phyloP scores from a whole-genome alignment of 192 early-diverging fungal species.

The Entomortierella chlamydospora region DNA sequence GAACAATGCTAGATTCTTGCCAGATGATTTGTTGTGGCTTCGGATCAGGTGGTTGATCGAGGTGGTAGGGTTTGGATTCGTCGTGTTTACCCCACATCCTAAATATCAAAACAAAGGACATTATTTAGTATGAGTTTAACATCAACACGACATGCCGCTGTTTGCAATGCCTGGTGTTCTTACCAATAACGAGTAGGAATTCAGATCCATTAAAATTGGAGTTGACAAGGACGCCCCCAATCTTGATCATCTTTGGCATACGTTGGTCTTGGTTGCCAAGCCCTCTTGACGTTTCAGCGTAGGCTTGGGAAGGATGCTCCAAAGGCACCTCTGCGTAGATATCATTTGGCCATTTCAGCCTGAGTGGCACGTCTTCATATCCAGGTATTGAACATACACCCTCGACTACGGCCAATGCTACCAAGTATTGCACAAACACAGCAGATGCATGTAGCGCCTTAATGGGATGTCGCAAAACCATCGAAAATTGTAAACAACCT shows the following conservation, averaged over 20 bases:
- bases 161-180: neutral
- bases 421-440: conserved; percentile 95
- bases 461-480: conserved; percentile 76
- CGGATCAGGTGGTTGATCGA: conserved; percentile 87
- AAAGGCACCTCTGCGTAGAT: conserved; percentile 78
- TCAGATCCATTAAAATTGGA: conserved; percentile 77
- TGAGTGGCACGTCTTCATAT: conserved; percentile 85
- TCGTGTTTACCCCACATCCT: conserved; percentile 90
- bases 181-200: conserved; percentile 88
- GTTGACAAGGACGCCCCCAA: conserved; percentile 92
- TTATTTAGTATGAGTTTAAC: neutral
- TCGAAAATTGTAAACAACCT: conserved; percentile 90
- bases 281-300: conserved; percentile 7
- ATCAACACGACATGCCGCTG: no score
- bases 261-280: conserved; percentile 12
- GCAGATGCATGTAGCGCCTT: conserved; percentile 64
- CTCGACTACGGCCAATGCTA: conserved; percentile 86
- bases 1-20: conserved; percentile 63
- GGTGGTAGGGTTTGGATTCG: conserved; percentile 86
- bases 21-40: conserved; percentile 62
- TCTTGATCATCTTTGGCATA: conserved; percentile 66
- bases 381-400: conserved; percentile 76
- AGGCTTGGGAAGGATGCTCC: conserved; percentile 34
- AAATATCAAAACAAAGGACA: conserved; percentile 1
- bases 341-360: conserved; percentile 99